phyloP scores from a whole-genome alignment of 805 yeast genomes.

The Ogataea trehaloabstinens region DNA sequence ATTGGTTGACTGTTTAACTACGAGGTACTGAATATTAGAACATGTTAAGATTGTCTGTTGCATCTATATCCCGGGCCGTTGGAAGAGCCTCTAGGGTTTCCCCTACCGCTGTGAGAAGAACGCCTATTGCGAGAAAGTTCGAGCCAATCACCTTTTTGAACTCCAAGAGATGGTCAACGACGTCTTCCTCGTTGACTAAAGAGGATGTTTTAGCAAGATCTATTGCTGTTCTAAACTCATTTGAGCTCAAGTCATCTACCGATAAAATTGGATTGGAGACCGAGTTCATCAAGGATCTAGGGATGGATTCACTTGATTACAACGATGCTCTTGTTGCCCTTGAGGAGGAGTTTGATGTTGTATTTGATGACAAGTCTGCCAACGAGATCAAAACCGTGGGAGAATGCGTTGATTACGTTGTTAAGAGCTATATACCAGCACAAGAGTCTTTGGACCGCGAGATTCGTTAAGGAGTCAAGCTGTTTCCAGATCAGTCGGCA shows the following conservation, averaged over 20 bases:
- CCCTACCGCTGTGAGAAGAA: slow-evolving; percentile 4
- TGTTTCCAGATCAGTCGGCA: too few species aligned
- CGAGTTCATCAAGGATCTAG: slow-evolving; percentile 65
- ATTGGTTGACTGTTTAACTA: too few species aligned
- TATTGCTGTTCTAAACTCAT: slow-evolving; percentile 68
- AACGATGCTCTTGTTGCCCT: slow-evolving; percentile 95
- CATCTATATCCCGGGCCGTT: slow-evolving; percentile 23
- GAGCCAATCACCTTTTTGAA: slow-evolving; percentile 19
- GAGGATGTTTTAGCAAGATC: slow-evolving; percentile 84
- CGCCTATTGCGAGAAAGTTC: slow-evolving; percentile 6
- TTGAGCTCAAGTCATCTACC: slow-evolving; percentile 33
- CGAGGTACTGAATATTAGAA: too few species aligned
- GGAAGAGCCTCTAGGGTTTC: slow-evolving; percentile 8
- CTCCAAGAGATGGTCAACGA: slow-evolving; percentile 29
- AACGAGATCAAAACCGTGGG: slow-evolving; percentile 62
- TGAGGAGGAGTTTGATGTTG: slow-evolving; percentile 77
- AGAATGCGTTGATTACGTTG: slow-evolving; percentile 56
- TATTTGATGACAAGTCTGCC: slow-evolving; percentile 43
- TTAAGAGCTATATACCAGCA: slow-evolving; percentile 33
- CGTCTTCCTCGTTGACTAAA: slow-evolving; percentile 63
- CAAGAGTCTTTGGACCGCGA: slow-evolving; percentile 35
- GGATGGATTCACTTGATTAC: slow-evolving; percentile 91
- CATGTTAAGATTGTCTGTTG: slow-evolving; percentile 23
- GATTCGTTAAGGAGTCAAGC: slow-evolving; percentile 31
- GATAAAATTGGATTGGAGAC: slow-evolving; percentile 36